A percentile compares a stretch with the other conserved stretches of the same genome.
phyloP scores from a whole-genome alignment of 2,329 filamentous ascomycete genomes.

The Colletotrichum noveboracense region DNA sequence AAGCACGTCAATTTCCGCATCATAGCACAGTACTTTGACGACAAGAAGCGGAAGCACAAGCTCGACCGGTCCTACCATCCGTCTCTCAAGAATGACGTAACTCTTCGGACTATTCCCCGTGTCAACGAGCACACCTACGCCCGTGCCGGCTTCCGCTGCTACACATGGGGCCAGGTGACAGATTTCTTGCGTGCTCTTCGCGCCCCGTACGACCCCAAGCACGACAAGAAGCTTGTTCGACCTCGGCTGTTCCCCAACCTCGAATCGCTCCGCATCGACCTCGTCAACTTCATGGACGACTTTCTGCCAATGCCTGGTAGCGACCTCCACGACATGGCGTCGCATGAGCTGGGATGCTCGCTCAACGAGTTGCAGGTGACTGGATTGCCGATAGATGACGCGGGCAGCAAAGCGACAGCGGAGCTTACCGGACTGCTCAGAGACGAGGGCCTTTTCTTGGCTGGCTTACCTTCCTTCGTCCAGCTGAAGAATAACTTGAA shows the following conservation, averaged over 20 bases:
- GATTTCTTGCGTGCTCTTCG: slow-evolving; percentile 58
- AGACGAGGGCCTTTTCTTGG: slow-evolving; percentile 57
- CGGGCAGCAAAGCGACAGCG: slow-evolving; percentile 49
- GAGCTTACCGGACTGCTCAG: slow-evolving; percentile 58
- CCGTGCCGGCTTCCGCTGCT: slow-evolving; percentile 58
- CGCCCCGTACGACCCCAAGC: slow-evolving; percentile 53
- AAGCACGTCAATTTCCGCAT: slow-evolving; percentile 55
- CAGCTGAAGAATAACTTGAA: slow-evolving; percentile 44
- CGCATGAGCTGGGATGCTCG: slow-evolving; percentile 58
- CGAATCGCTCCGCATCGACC: slow-evolving; percentile 53
- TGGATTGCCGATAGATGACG: slow-evolving; percentile 55
- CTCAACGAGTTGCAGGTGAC: slow-evolving; percentile 59
- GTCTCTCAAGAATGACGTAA: slow-evolving; percentile 44
- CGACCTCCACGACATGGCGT: slow-evolving; percentile 57
- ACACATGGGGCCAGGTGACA: slow-evolving; percentile 58
- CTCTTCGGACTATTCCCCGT: slow-evolving; percentile 46
- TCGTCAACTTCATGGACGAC: slow-evolving; percentile 58
- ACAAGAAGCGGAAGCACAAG: slow-evolving; percentile 44
- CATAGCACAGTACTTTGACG: slow-evolving; percentile 61
- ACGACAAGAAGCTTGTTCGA: slow-evolving; percentile 32
- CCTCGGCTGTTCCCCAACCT: slow-evolving; percentile 54
- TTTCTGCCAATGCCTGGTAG: slow-evolving; percentile 49
- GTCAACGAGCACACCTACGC: slow-evolving; percentile 50
- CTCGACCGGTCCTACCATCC: slow-evolving; percentile 48
- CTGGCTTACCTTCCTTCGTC: slow-evolving; percentile 48